Percentiles rank a stretch among this genome's conserved stretches.
Conservation (phyloP, 2,329 filamentous ascomycete genomes). For the Paracorniculantispora psalliotae region DNA sequence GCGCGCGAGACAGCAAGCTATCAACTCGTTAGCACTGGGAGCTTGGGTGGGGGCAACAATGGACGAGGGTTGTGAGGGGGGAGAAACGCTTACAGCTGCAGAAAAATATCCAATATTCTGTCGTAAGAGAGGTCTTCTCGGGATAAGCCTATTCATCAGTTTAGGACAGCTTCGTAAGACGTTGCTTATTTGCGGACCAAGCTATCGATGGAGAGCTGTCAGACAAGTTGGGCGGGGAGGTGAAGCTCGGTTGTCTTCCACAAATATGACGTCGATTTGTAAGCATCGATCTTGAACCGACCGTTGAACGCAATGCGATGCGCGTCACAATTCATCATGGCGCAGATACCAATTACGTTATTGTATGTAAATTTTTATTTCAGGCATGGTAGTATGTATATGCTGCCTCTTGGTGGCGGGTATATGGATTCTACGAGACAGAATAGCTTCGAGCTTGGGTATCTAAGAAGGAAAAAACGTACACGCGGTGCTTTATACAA, state of each 20-base stretch:
- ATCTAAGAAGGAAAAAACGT: not conserved
- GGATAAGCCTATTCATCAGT: slow-evolving; percentile 39
- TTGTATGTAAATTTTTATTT: not conserved
- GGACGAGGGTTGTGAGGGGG: not conserved
- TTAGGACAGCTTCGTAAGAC: not conserved
- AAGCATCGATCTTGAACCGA: not conserved
- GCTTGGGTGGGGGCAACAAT: not conserved
- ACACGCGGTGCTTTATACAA: slow-evolving; percentile 32
- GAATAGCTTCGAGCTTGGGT: not conserved
- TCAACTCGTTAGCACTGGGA: not conserved
- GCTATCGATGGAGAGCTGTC: not conserved
- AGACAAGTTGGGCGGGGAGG: not conserved
- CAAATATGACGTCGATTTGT: slow-evolving; percentile 13
- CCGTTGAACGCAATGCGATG: not conserved
- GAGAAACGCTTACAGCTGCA: slow-evolving; percentile 6
- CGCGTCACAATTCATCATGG: not conserved
- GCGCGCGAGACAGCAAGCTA: slow-evolving; percentile 22
- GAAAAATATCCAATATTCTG: slow-evolving; percentile 25
- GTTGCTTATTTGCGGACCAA: not conserved
- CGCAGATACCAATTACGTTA: not conserved
- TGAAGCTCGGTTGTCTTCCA: slow-evolving; percentile 4
- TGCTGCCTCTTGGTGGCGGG: not conserved
- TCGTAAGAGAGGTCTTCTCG: slow-evolving; percentile 30
- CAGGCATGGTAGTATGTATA: not conserved
- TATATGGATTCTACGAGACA: not conserved